Evolutionary conservation across 305 asterid species (phyloP).

Genomic region (Solanum hybrid): DNA sequence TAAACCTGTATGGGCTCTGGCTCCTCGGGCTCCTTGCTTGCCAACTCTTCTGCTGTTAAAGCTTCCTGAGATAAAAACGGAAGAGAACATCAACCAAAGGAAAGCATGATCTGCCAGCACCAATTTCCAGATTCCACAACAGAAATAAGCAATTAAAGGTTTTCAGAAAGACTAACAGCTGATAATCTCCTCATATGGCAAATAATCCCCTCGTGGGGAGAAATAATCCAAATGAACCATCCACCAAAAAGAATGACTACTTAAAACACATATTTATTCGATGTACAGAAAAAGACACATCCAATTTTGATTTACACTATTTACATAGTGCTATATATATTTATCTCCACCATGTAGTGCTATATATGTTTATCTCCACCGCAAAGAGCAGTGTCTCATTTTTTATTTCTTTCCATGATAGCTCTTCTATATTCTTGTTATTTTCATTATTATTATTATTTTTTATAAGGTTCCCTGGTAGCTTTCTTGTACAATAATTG

Average conservation of each 20-base stretch:
- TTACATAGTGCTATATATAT: background rate
- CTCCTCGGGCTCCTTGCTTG: constrained; percentile 15
- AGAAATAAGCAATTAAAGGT: background rate
- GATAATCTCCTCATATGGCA: background rate
- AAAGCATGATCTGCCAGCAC: background rate
- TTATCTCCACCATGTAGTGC: background rate
- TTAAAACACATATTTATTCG: background rate
- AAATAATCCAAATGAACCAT: background rate
- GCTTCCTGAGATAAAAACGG: constrained; percentile 4
- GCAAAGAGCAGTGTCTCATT: background rate
- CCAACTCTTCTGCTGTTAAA: constrained; percentile 12
- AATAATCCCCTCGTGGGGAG: background rate
- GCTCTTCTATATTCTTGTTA: background rate
- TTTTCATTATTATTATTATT: background rate
- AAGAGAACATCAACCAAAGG: background rate
- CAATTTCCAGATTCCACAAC: background rate
- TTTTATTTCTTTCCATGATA: background rate
- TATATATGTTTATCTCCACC: background rate
- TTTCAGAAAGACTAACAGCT: background rate
- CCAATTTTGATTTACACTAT: background rate
- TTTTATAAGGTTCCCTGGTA: background rate
- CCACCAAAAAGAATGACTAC: background rate
- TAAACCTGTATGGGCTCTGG: constrained; percentile 13
- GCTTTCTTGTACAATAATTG: background rate
- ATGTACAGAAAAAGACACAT: background rate